These are phyloP conservation scores for Sordariomycetes sp. DNA, from an alignment of 2,329 filamentous ascomycete genomes.

Conservation along the genomic window DNA sequence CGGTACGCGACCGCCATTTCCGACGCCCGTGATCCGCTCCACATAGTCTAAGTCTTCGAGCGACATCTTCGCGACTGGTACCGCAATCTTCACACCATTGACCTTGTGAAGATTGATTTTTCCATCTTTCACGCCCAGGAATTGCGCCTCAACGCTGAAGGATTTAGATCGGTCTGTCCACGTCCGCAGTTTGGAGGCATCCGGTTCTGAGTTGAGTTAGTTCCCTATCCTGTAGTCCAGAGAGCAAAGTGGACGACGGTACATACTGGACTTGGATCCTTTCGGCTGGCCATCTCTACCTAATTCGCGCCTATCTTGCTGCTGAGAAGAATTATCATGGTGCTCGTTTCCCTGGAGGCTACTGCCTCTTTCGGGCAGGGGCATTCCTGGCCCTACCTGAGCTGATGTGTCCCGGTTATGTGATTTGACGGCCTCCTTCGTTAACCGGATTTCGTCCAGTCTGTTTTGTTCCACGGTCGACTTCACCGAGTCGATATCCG, in stretches of 20 bases:
- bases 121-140: slow-evolving; percentile 83
- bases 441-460: slow-evolving; percentile 69
- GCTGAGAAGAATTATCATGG: slow-evolving; percentile 55
- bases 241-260: neutral
- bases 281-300: slow-evolving; percentile 30
- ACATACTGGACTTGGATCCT: slow-evolving; percentile 57
- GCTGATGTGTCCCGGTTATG: slow-evolving; percentile 38
- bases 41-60: slow-evolving; percentile 91
- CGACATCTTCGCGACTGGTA: slow-evolving; percentile 92
- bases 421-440: slow-evolving; percentile 63
- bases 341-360: slow-evolving; percentile 57
- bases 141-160: slow-evolving; percentile 95
- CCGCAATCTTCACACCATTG: slow-evolving; percentile 97
- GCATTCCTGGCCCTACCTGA: slow-evolving; percentile 63
- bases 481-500: slow-evolving; percentile 35
- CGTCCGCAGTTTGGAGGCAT: slow-evolving; percentile 67
- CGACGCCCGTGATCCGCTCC: slow-evolving; percentile 63
- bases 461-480: slow-evolving; percentile 67
- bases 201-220: slow-evolving; percentile 49
- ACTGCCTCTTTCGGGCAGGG: slow-evolving; percentile 65
- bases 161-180: slow-evolving; percentile 95
- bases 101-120: slow-evolving; percentile 97
- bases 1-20: neutral
- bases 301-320: slow-evolving; percentile 60
- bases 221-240: neutral